These are phyloP conservation scores for Trifolium repens DNA, from an alignment of 306 rosid genomes.

Conservation along the genomic window DNA sequence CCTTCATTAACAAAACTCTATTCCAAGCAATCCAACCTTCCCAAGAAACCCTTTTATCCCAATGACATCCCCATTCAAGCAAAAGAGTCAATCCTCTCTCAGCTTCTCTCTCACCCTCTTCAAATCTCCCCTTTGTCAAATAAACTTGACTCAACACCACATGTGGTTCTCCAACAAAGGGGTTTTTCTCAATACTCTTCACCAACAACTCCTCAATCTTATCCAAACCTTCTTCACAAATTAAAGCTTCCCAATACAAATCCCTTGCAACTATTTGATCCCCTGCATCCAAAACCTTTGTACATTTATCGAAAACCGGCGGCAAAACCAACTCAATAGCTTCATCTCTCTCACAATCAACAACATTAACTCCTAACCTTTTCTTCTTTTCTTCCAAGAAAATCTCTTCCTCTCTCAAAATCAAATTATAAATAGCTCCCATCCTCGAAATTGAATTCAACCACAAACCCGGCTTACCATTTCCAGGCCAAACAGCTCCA, in stretches of 20 bases:
- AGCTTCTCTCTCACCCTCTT: constrained; percentile 72
- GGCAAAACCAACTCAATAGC: constrained; percentile 66
- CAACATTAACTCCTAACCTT: not conserved
- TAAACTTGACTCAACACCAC: constrained; percentile 72
- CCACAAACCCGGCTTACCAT: constrained; percentile 87
- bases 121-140: constrained; percentile 60
- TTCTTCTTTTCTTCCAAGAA: constrained; percentile 50
- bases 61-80: constrained; percentile 79
- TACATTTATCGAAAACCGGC: constrained; percentile 71
- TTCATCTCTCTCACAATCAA: constrained; percentile 56
- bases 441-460: constrained; percentile 78
- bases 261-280: constrained; percentile 81
- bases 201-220: constrained; percentile 63
- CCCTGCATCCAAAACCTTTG: constrained; percentile 58
- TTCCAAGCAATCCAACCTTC: constrained; percentile 95
- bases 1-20: constrained; percentile 73
- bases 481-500: constrained; percentile 74
- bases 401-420: constrained; percentile 78
- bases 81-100: constrained; percentile 67
- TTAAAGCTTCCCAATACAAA: constrained; percentile 78
- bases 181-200: constrained; percentile 64
- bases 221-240: constrained; percentile 46
- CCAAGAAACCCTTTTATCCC: constrained; percentile 98
- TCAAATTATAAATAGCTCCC: constrained; percentile 66
- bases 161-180: constrained; percentile 80